phyloP scores from a whole-genome alignment of 202 grass and related monocot genomes.

The Setaria viridis region DNA sequence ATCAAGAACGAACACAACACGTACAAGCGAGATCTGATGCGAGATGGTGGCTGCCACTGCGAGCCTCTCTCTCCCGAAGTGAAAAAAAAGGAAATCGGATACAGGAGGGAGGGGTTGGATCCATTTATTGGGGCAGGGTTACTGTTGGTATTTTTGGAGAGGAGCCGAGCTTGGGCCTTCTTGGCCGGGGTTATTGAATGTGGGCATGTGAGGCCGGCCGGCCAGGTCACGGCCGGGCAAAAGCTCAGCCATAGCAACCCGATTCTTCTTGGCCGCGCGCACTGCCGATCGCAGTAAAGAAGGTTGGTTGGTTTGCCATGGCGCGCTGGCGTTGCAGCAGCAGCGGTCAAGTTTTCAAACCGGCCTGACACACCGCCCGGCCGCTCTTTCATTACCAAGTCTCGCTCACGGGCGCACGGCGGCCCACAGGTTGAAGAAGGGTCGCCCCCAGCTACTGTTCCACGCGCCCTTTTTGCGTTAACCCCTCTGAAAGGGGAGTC shows the following conservation, averaged over 20 bases:
- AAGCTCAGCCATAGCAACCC: neutral
- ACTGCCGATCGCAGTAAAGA: neutral
- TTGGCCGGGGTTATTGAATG: constrained; percentile 1
- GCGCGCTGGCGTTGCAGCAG: constrained; percentile 1
- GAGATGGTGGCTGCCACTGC: neutral
- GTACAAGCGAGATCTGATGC: neutral
- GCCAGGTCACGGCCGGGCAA: neutral
- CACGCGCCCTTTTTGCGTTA: neutral
- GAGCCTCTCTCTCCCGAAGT: neutral
- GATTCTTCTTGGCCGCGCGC: neutral
- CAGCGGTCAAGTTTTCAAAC: neutral
- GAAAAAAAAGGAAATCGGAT: neutral
- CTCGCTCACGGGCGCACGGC: neutral
- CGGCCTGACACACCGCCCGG: neutral
- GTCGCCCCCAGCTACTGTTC: neutral
- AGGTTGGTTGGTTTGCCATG: constrained; percentile 24
- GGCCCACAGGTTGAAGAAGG: constrained; percentile 19
- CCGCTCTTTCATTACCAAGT: neutral
- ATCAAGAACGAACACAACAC: neutral
- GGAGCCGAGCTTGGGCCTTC: neutral
- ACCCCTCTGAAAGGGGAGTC: neutral
- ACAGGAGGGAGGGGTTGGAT: neutral
- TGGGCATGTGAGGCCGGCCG: constrained; percentile 25
- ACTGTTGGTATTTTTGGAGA: neutral
- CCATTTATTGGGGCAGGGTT: constrained; percentile 2